Evolutionary conservation across 345 rosid species (phyloP), one percentile per base, ranked within the genome.

Genomic region (Anacardium occidentale): DNA sequence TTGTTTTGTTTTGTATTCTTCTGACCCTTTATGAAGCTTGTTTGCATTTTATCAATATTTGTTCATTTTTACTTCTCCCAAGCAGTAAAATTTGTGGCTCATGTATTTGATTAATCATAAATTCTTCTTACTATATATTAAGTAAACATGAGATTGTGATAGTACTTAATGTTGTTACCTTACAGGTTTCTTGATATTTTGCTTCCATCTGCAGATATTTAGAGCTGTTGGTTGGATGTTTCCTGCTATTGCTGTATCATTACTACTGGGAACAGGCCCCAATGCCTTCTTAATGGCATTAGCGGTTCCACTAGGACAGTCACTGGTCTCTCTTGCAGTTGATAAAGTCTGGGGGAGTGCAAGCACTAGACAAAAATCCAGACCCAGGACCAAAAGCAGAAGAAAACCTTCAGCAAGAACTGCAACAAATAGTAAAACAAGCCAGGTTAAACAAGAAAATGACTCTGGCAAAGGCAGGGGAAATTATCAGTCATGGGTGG

Each of bases 281-380:
- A 85, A 86, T 77, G 91, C 93, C 2, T 86, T 93, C 62, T 34
- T 90, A 55, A 92, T 92, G 97, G 97, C 97, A 66, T 82, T 88
- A 77, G 98, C 89, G 5, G 92, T 92, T 77, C 98, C 98, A 17
- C 72, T 94, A 17, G 92, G 89, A 7, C 97, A 92, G 80, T 78
- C 93, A 7, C 67, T 83, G 17, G 68, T 90, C 37, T 85, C 97
- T 5, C 76, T 92, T 40, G 87, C 81, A 64, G 56, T 89, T 54
- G 86, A 81, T 69, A 87, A 77, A 79, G 86, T 86, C 17, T 79
- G 87, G 85, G 90, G 89, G 64, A 75, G 75, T 54, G 56, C 83
- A 7, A 76, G 74, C 29, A 66, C 37, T 58, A 72, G 83, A 11
- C 78, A 84, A 47, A 78, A 71, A 76, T 70, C 80, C 42, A 77